These are phyloP conservation scores for Cryptococcus sp. DNA, from an alignment of 1,284 basidiomycete genomes.

Conservation along the genomic window DNA sequence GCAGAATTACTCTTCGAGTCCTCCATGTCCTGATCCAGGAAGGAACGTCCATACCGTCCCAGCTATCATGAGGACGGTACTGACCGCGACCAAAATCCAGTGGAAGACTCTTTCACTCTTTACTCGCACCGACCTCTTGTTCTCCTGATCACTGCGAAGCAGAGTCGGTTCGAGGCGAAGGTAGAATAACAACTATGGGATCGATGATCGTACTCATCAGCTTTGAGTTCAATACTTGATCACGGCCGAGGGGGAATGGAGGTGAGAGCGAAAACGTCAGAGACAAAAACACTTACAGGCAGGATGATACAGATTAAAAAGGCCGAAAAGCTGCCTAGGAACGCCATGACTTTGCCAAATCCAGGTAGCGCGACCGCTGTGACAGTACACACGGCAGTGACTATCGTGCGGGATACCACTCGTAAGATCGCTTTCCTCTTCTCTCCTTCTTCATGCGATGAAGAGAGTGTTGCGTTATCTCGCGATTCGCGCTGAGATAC, in stretches of 20 bases:
- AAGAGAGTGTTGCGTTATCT: no score
- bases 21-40: conserved; percentile 40
- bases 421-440: conserved; percentile 30
- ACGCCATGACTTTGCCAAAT: conserved; percentile 78
- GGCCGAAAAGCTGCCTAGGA: conserved; percentile 82
- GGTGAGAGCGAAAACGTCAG: neutral
- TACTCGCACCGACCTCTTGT: conserved; percentile 52
- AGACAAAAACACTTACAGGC: conserved; percentile 57
- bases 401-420: conserved; percentile 36
- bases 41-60: conserved; percentile 73
- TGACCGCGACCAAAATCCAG: conserved; percentile 60
- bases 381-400: conserved; percentile 38
- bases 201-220: neutral
- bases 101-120: conserved; percentile 61
- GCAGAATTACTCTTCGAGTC: conserved; percentile 7
- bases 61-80: conserved; percentile 69
- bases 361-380: conserved; percentile 47
- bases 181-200: conserved; percentile 43
- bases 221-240: no score
- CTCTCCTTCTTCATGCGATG: conserved; percentile 9
- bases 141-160: conserved; percentile 5
- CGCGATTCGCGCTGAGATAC: neutral
- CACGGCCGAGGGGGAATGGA: neutral
- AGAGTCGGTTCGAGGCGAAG: conserved; percentile 37
- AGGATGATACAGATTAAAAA: conserved; percentile 81